Conservation (phyloP, 2,329 filamentous ascomycete species). For the Chaetomium globosum region DNA sequence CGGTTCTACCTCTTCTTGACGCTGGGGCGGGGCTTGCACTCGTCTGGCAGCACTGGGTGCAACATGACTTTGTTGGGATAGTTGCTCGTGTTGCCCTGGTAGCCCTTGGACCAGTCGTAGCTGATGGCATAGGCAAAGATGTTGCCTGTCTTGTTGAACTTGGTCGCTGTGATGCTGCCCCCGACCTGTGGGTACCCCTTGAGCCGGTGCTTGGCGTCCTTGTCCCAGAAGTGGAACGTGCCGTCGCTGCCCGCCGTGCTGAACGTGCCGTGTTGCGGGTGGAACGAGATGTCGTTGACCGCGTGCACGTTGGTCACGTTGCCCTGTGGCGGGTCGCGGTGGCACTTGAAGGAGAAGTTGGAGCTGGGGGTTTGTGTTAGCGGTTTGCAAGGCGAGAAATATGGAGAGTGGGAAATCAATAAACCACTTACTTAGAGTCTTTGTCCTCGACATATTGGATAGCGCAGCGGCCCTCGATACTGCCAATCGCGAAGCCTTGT, state of each 20-base stretch:
- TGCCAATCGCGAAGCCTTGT: conserved; percentile 89
- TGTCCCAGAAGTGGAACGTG: conserved; percentile 97
- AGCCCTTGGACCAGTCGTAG: conserved; percentile 99
- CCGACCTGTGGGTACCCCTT: conserved; percentile 86
- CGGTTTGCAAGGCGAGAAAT: not conserved
- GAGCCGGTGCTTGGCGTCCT: conserved; percentile 83
- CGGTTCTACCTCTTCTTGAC: conserved; percentile 59
- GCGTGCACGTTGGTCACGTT: conserved; percentile 88
- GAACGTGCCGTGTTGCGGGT: conserved; percentile 96
- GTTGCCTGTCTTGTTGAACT: conserved; percentile 83
- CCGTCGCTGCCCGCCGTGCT: conserved; percentile 94
- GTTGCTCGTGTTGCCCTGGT: conserved; percentile 75
- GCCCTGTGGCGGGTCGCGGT: conserved; percentile 75
- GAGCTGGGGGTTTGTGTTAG: conserved; percentile 52
- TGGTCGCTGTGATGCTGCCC: conserved; percentile 85
- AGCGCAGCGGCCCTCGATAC: conserved; percentile 93
- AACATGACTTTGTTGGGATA: conserved; percentile 82
- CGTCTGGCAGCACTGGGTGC: conserved; percentile 68
- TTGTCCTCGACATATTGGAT: conserved; percentile 99
- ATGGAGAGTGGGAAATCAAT: too few relatives aligned
- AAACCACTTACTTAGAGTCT: conserved; percentile 66
- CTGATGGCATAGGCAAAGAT: conserved; percentile 89
- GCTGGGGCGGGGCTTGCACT: conserved; percentile 64
- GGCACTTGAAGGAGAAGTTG: conserved; percentile 99
- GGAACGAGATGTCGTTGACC: conserved; percentile 97